Base-by-base conservation (phyloP, 345 rosid genomes). In the Lepidium sativum region DNA sequence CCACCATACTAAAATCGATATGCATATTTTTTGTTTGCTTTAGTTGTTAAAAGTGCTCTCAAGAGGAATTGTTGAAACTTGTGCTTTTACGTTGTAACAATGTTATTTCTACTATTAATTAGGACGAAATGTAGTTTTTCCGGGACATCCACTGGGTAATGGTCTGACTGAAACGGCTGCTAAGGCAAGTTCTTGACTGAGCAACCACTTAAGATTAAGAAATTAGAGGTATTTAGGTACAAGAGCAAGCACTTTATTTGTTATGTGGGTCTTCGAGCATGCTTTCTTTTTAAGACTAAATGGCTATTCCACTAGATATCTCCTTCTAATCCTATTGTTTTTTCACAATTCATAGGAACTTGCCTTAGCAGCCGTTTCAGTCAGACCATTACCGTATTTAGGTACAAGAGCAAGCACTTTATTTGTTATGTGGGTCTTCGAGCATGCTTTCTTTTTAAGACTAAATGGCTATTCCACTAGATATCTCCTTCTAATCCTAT, bases 111-210 rank as follows among this genome's bases (percentile, higher is more conserved):
- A 17, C 33, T 56, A 72, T 65, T 70, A 10, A 54, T 29, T 18
- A 92, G 95, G 98, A 78, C 80, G 95, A 64, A 92, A 97, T 77
- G 98, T 92, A 66, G 97, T 97, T 72, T 84, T 92, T 65, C 99
- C 99, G 11, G 99, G 99, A 43, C 97, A 92, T 82, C 84, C 92
- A 39, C 60, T 87, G 79, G 99, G 99, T 65, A 81, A 86, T 71
- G 96, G 99, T 75, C 86, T 92, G 31, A 87, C 90, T 63, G 77
- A 92, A 52, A 41, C 82, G 53, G 99, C 97, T 84, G 97, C 99
- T 44, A 77, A 86, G 96, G 98, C 80, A 86, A 86, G 71, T 80
- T 74, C 63, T 71, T 73, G 64, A 67, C 65, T 67, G 65, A 80
- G 69, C 76, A 78, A 70, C 25, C 80, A 69, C 78, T 74, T 67